These are phyloP conservation scores for Vachellia collinsii DNA, from an alignment of 306 rosid genomes.

Conservation along the genomic window DNA sequence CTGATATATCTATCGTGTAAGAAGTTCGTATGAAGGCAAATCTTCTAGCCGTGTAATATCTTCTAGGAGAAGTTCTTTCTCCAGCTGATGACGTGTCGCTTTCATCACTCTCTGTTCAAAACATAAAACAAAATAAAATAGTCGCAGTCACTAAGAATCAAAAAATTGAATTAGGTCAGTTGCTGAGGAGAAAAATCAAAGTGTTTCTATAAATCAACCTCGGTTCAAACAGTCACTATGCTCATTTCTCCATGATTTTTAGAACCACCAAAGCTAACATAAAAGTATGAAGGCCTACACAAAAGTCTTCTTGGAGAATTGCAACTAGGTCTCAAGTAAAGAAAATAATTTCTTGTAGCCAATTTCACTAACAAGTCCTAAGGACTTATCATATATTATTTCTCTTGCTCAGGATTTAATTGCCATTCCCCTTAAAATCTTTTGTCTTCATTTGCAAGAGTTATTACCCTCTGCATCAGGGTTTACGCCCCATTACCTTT, in stretches of 20 bases:
- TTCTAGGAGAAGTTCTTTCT: slow-evolving; percentile 87
- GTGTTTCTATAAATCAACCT: not conserved
- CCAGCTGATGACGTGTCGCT: slow-evolving; percentile 88
- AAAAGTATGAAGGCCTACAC: not conserved
- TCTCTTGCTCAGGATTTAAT: too few relatives aligned
- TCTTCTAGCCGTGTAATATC: slow-evolving; percentile 80
- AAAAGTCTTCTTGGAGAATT: too few relatives aligned
- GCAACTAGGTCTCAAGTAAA: too few relatives aligned
- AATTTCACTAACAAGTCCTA: too few relatives aligned
- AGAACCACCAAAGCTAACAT: not conserved
- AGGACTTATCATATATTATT: too few relatives aligned
- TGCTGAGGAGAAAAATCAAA: slow-evolving; percentile 3
- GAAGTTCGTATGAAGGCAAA: slow-evolving; percentile 86
- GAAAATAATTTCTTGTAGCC: too few relatives aligned
- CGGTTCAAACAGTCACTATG: not conserved
- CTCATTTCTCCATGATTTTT: not conserved
- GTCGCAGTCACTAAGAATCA: slow-evolving; percentile 8
- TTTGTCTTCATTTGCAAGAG: not conserved
- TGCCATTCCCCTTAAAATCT: too few relatives aligned
- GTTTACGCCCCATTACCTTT: not conserved
- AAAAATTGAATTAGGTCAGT: not conserved
- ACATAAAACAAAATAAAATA: slow-evolving; percentile 10
- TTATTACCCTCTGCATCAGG: not conserved
- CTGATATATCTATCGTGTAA: slow-evolving; percentile 55
- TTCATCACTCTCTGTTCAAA: slow-evolving; percentile 87